Evolutionary conservation across 352 stramenopile genomes (phyloP).

Genomic region (Phytophthora agathidicida): DNA sequence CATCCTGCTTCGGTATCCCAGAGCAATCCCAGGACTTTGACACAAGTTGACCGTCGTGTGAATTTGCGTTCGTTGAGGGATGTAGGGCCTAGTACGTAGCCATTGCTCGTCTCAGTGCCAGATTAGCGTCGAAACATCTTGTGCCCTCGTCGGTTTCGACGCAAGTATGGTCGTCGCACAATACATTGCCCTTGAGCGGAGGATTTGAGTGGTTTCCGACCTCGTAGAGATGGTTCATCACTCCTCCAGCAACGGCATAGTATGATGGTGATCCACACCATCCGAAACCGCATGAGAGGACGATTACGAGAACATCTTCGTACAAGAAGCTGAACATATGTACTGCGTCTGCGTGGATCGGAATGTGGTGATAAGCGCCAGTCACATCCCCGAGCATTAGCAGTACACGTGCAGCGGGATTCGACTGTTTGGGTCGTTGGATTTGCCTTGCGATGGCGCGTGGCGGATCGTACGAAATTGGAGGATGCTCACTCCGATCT

Average conservation of each 20-base stretch:
- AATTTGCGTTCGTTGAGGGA: constrained; percentile 29
- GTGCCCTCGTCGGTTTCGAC: constrained; percentile 19
- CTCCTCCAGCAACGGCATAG: constrained; percentile 16
- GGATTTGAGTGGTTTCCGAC: not conserved
- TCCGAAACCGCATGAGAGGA: constrained; percentile 19
- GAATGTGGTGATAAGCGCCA: constrained; percentile 33
- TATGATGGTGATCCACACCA: constrained; percentile 31
- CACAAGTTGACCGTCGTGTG: constrained; percentile 4
- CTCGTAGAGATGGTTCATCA: constrained; percentile 30
- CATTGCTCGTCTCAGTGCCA: constrained; percentile 24
- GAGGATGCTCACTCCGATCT: constrained; percentile 14
- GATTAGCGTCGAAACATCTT: constrained; percentile 14
- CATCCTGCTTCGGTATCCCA: constrained; percentile 13
- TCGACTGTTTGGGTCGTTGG: constrained; percentile 4
- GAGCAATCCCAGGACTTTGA: constrained; percentile 13
- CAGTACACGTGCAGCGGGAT: not conserved
- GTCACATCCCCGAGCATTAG: constrained; percentile 35
- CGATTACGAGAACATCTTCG: constrained; percentile 23
- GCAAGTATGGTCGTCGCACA: constrained; percentile 37
- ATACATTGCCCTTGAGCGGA: constrained; percentile 18
- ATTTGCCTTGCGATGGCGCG: constrained; percentile 16
- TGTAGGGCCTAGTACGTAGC: constrained; percentile 10
- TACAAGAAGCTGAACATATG: constrained; percentile 19
- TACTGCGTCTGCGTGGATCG: constrained; percentile 10
- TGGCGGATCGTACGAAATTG: constrained; percentile 24